Evolutionary conservation across 192 early-diverging fungal genomes (phyloP).

Genomic region (Phycomyces blakesleeanus): DNA sequence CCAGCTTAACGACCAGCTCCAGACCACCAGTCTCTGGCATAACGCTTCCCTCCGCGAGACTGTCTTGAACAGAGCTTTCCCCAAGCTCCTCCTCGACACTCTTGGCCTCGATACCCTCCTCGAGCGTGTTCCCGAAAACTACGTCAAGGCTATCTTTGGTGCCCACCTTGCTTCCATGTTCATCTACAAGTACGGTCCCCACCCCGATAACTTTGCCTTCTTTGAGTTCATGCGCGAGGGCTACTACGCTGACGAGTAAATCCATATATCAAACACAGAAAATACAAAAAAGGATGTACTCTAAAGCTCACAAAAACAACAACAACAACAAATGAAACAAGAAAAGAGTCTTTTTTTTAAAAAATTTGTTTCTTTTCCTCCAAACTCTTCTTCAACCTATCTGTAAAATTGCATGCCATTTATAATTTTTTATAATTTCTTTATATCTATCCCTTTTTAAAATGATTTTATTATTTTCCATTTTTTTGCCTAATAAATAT

Average conservation of each 20-base stretch:
- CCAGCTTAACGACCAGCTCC: constrained; percentile 89
- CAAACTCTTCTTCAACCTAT: background rate
- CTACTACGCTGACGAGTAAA: constrained; percentile 7
- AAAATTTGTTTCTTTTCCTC: too few species aligned
- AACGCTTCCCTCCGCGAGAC: constrained; percentile 78
- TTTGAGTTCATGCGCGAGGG: constrained; percentile 84
- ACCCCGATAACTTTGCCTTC: constrained; percentile 95
- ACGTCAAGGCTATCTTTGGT: constrained; percentile 98
- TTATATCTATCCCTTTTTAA: background rate
- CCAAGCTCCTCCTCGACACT: constrained; percentile 84
- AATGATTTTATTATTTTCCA: background rate
- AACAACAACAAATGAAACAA: too few species aligned
- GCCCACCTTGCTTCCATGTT: constrained; percentile 91
- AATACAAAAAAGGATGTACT: background rate
- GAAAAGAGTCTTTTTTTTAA: too few species aligned
- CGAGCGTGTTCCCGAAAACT: constrained; percentile 88
- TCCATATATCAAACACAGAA: too few species aligned
- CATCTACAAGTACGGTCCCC: constrained; percentile 93
- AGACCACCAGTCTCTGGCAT: constrained; percentile 90
- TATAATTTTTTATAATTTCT: background rate
- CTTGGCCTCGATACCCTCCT: constrained; percentile 87
- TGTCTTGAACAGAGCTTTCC: constrained; percentile 89
- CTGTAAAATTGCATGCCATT: background rate
- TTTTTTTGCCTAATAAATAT: background rate
- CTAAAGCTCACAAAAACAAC: background rate